phyloP scores from a whole-genome alignment of 805 yeast species.

The Gaillardinia entomophila region DNA sequence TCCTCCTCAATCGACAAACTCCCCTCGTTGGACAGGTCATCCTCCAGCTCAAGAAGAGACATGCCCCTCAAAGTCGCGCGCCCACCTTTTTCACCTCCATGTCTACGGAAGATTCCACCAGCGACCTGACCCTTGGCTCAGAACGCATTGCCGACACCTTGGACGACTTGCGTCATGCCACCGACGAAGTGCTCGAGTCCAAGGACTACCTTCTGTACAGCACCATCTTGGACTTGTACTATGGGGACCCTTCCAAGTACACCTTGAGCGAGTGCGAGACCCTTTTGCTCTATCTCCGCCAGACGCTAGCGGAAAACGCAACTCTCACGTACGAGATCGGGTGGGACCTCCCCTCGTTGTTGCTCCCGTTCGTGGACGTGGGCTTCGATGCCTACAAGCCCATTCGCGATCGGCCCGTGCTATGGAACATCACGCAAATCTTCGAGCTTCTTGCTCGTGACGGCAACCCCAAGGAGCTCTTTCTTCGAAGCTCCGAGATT shows the following conservation, averaged over 20 bases:
- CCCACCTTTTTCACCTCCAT: no score
- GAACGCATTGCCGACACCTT: constrained; percentile 11
- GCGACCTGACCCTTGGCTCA: constrained; percentile 17
- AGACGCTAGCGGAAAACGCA: constrained; percentile 38
- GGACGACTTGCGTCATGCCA: constrained; percentile 23
- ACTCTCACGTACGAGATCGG: constrained; percentile 64
- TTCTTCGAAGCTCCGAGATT: constrained; percentile 66
- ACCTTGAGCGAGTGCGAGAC: constrained; percentile 43
- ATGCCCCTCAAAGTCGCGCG: no score
- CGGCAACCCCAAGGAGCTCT: constrained; percentile 80
- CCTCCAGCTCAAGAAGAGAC: no score
- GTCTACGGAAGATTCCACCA: constrained; percentile 12
- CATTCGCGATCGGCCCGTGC: constrained; percentile 35
- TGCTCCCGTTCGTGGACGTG: constrained; percentile 50
- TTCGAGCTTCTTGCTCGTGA: constrained; percentile 59
- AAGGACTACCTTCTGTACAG: constrained; percentile 65
- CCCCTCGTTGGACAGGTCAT: no score
- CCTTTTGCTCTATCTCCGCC: constrained; percentile 42
- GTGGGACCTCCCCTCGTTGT: constrained; percentile 82
- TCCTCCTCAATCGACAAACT: background rate
- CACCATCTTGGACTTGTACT: constrained; percentile 62
- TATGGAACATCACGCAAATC: constrained; percentile 35
- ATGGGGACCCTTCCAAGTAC: constrained; percentile 41
- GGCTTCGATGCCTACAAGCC: constrained; percentile 17
- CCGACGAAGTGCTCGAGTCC: constrained; percentile 34